Conservation (phyloP, 2,329 filamentous ascomycete genomes). For the Apiospora marii region DNA sequence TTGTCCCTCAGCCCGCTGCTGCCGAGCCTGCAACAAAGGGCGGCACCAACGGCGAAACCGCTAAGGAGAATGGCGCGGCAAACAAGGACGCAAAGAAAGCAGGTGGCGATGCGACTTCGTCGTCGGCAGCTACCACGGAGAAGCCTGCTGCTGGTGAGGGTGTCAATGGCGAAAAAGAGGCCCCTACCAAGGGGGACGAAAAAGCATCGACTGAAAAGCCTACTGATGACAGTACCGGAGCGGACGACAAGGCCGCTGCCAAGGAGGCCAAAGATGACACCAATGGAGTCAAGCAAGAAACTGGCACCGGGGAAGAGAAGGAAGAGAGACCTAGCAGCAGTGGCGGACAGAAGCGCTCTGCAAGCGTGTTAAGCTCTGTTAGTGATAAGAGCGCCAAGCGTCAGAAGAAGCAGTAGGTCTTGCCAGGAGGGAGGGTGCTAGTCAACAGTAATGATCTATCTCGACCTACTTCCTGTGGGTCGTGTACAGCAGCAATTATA, state of each 20-base stretch:
- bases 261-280: background rate
- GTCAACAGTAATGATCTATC: background rate
- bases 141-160: background rate
- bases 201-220: conserved; percentile 1
- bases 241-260: conserved; percentile 3
- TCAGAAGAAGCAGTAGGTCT: conserved; percentile 59
- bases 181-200: conserved; percentile 8
- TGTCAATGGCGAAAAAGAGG: conserved; percentile 9
- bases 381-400: conserved; percentile 71
- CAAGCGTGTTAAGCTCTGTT: conserved; percentile 76
- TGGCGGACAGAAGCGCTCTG: conserved; percentile 75
- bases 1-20: conserved; percentile 30
- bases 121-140: background rate
- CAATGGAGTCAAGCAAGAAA: conserved; percentile 35
- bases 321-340: conserved; percentile 47
- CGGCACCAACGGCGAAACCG: conserved; percentile 28
- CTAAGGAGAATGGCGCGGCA: conserved; percentile 7
- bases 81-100: conserved; percentile 33
- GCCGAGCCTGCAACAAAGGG: conserved; percentile 17
- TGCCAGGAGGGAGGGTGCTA: background rate
- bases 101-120: conserved; percentile 16
- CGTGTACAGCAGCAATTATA: background rate
- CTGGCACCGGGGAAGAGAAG: conserved; percentile 28
- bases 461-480: background rate
- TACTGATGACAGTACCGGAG: conserved; percentile 24